Evolutionary conservation across 768 basidiomycete species (phyloP).

Genomic region (Pleurotus platypus): DNA sequence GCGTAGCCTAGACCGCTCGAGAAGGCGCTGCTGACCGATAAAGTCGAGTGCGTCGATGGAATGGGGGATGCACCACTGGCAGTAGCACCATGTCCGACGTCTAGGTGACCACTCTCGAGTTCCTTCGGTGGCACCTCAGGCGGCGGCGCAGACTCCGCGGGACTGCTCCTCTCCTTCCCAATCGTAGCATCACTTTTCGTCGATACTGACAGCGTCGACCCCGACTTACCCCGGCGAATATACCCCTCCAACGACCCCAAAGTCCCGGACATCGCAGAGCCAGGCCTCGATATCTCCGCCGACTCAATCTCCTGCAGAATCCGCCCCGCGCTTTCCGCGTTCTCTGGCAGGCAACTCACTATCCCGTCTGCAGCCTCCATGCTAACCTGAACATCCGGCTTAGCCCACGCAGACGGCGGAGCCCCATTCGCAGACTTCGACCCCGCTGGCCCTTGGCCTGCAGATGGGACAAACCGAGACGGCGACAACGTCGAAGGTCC

Average conservation of each 20-base stretch:
- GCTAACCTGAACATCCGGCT: slow-evolving; percentile 55
- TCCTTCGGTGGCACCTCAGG: slow-evolving; percentile 23
- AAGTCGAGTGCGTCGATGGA: slow-evolving; percentile 19
- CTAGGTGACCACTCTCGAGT: neutral
- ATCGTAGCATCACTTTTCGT: slow-evolving; percentile 35
- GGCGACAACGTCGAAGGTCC: slow-evolving; percentile 11
- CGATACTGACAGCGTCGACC: slow-evolving; percentile 30
- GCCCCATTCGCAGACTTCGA: slow-evolving; percentile 9
- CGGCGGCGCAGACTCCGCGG: slow-evolving; percentile 18
- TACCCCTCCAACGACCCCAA: slow-evolving; percentile 14
- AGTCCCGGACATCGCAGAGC: slow-evolving; percentile 18
- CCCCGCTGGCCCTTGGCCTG: neutral
- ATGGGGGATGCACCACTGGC: neutral
- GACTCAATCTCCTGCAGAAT: slow-evolving; percentile 41
- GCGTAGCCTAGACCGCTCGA: slow-evolving; percentile 54
- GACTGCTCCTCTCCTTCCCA: slow-evolving; percentile 11
- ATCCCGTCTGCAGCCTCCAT: slow-evolving; percentile 48
- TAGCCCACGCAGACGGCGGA: slow-evolving; percentile 48
- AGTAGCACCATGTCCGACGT: neutral
- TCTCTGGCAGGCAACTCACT: slow-evolving; percentile 32
- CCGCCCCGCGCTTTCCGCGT: slow-evolving; percentile 37
- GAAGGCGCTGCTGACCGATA: slow-evolving; percentile 42
- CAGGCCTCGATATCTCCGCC: slow-evolving; percentile 22
- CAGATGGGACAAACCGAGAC: neutral
- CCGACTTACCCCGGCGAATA: slow-evolving; percentile 34